Evolutionary conservation across 768 basidiomycete species (phyloP).

Genomic region (Ramaria sp.): DNA sequence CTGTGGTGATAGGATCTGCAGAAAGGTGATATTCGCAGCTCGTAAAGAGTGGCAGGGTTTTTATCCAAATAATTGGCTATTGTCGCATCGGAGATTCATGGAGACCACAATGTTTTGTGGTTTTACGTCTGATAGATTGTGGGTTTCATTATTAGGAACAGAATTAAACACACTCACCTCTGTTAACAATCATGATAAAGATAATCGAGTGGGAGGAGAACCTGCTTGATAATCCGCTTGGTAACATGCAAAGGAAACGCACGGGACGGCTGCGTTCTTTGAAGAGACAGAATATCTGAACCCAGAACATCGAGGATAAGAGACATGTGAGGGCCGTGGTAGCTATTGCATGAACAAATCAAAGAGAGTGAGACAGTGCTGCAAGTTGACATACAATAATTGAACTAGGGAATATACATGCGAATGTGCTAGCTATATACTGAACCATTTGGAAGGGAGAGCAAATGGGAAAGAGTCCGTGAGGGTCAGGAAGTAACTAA

Average conservation of each 20-base stretch:
- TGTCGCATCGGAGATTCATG: background rate
- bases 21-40: conserved; percentile 13
- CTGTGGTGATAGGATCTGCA: conserved; percentile 17
- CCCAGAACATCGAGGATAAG: conserved; percentile 11
- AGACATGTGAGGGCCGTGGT: conserved; percentile 13
- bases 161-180: too few species aligned
- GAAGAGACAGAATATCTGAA: conserved; percentile 2
- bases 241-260: conserved; percentile 10
- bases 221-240: conserved; percentile 18
- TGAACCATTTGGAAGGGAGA: too few species aligned
- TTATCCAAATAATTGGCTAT: conserved; percentile 8
- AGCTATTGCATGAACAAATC: conserved; percentile 5
- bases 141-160: too few species aligned
- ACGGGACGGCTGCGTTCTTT: background rate
- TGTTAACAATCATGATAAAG: conserved; percentile 17
- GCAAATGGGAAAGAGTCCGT: too few species aligned
- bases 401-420: too few species aligned
- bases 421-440: too few species aligned
- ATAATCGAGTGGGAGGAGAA: conserved; percentile 20
- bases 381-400: too few species aligned
- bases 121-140: conserved; percentile 16
- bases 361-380: conserved; percentile 9
- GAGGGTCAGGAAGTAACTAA: too few species aligned
- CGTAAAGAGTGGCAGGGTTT: conserved; percentile 12
- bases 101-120: conserved; percentile 14